phyloP scores from a whole-genome alignment of 2,329 filamentous ascomycete genomes.

The Apiospora pterosperma region DNA sequence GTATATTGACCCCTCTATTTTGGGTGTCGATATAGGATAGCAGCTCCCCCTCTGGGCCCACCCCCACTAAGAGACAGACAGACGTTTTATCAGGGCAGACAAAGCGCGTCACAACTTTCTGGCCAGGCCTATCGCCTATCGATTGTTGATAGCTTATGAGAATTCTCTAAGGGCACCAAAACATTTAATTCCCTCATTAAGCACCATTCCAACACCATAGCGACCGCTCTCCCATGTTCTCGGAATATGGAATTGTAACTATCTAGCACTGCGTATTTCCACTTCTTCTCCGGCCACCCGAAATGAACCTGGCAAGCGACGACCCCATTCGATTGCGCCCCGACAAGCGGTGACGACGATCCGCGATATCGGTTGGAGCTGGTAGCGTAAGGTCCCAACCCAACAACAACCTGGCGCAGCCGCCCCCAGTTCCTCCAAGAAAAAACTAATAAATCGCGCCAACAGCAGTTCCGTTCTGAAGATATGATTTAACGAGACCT shows the following conservation, averaged over 20 bases:
- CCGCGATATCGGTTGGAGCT: background rate
- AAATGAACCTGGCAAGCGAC: constrained; percentile 8
- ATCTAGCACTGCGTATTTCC: background rate
- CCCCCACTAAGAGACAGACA: background rate
- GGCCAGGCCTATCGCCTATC: background rate
- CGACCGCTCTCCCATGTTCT: background rate
- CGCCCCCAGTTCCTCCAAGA: background rate
- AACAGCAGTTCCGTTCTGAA: background rate
- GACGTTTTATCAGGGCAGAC: background rate
- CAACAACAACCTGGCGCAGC: background rate
- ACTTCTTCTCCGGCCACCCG: background rate
- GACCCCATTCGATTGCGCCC: constrained; percentile 5
- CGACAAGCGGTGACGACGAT: constrained; percentile 8
- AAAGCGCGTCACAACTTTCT: background rate
- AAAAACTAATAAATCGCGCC: background rate
- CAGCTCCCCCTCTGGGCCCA: background rate
- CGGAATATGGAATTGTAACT: background rate
- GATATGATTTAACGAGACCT: background rate
- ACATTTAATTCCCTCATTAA: background rate
- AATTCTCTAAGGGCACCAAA: background rate
- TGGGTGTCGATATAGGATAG: background rate
- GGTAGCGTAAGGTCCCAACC: background rate
- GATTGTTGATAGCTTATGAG: background rate
- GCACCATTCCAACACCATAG: background rate
- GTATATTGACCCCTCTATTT: background rate